Conservation (phyloP, 2,329 filamentous ascomycete genomes). For the Xylariaceae sp. region DNA sequence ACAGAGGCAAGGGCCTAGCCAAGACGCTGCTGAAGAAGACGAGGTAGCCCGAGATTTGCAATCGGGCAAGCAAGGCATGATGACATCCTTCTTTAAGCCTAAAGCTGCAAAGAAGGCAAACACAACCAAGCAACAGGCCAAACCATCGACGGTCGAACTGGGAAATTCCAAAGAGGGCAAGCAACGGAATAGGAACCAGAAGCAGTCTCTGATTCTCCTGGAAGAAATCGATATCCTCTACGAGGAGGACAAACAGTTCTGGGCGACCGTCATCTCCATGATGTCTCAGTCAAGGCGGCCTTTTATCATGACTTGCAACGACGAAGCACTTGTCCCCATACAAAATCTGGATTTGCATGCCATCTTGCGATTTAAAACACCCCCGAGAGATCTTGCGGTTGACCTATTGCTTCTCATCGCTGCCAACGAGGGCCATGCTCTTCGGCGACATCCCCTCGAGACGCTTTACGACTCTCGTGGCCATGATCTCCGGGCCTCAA, state of each 20-base stretch:
- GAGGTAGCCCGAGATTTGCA: conserved; percentile 51
- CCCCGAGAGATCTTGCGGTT: conserved; percentile 59
- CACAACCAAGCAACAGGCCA: conserved; percentile 23
- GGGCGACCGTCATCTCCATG: conserved; percentile 70
- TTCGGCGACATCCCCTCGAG: conserved; percentile 59
- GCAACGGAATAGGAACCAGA: conserved; percentile 51
- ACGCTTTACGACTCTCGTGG: conserved; percentile 62
- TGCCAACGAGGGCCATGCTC: conserved; percentile 79
- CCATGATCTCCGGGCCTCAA: conserved; percentile 69
- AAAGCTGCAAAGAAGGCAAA: conserved; percentile 25
- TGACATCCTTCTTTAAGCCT: conserved; percentile 73
- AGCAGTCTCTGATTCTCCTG: conserved; percentile 87
- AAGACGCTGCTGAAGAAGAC: conserved; percentile 23
- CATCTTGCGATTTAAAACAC: conserved; percentile 66
- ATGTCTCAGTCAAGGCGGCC: conserved; percentile 82
- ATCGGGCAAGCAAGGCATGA: conserved; percentile 66
- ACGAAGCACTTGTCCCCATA: conserved; percentile 74
- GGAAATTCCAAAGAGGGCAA: conserved; percentile 20
- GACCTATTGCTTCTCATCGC: conserved; percentile 79
- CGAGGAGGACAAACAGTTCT: conserved; percentile 94
- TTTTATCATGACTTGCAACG: conserved; percentile 91
- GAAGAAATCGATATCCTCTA: conserved; percentile 93
- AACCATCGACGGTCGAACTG: conserved; percentile 2
- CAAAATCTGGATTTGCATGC: conserved; percentile 72
- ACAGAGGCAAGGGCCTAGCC: conserved; percentile 24